Base-by-base conservation (phyloP, 805 yeast species). In the Ogataea haglerorum region DNA sequence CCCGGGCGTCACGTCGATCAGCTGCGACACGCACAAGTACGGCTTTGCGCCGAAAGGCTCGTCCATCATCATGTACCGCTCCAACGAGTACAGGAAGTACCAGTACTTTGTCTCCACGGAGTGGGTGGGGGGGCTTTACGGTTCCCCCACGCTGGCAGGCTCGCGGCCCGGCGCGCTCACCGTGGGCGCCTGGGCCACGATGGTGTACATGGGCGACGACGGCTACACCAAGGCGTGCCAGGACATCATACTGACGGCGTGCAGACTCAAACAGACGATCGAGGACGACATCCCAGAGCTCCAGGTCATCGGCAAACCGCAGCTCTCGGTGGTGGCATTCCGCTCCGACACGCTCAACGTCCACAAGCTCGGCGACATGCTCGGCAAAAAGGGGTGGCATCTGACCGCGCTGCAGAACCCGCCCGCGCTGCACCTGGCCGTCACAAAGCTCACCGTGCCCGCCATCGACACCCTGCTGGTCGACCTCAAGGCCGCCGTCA, bases 1-100 rank as follows among this genome's bases (percentile, higher is more conserved):
- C 2, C 83, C 87, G 1, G 93, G 93, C 23, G 98, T 93, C n/a
- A 93, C 98, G 1, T 89, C 97, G 2, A 91, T 91, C 43, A 86
- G 96, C n/a, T 93, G 98, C 65, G 99, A 91, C 61, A 91, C 99
- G n/a, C 99, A 91, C 70, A 91, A 91, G 63, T 91, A 91, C 58
- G 99, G 98, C 1, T 93, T 91, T 71, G 97, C 98, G 7, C 99
- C 99, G 28, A 91, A 91, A 64, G 99, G 99, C 8, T 83, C 95
- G 0, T 87, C 96, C 1, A 75, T 91, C 17, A 84, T 93, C 53
- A 83, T 93, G 95, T 93, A 93, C 63, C 75, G 97, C 34, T 65
- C 73, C 46, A 53, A 73, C 0, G 72, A 75, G 43, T 72, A 88
- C 42, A 73, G 99, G 43, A 74, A 75, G 49, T 73, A 82, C 54